phyloP scores from a whole-genome alignment of 2,329 filamentous ascomycete species.

The Aspergillus terreus region DNA sequence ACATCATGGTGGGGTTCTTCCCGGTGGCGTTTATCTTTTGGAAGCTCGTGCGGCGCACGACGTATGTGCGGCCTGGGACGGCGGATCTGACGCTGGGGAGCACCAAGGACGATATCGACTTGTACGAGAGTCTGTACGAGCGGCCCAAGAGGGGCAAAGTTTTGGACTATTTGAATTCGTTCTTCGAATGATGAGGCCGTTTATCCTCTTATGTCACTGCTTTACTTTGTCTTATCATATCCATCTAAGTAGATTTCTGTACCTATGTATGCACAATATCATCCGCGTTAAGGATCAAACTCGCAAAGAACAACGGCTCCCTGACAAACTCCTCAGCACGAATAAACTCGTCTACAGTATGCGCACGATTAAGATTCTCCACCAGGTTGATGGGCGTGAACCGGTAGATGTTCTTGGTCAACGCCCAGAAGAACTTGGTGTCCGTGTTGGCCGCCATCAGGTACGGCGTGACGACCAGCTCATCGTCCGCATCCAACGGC shows the following conservation, averaged over 20 bases:
- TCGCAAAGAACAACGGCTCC: slow-evolving; percentile 26
- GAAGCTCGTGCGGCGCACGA: slow-evolving; percentile 64
- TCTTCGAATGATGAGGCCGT: not conserved
- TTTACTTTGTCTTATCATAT: no score
- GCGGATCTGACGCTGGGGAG: slow-evolving; percentile 49
- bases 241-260: no score
- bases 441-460: slow-evolving; percentile 53
- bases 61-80: slow-evolving; percentile 50
- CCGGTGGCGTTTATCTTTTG: slow-evolving; percentile 62
- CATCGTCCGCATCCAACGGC: not conserved
- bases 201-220: not conserved
- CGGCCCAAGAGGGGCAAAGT: slow-evolving; percentile 2
- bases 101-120: slow-evolving; percentile 24
- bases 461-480: slow-evolving; percentile 48
- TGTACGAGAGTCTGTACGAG: slow-evolving; percentile 16
- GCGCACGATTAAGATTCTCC: slow-evolving; percentile 28
- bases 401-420: slow-evolving; percentile 46
- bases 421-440: slow-evolving; percentile 47
- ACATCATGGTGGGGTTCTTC: slow-evolving; percentile 63
- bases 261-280: slow-evolving; percentile 5
- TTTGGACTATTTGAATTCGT: slow-evolving; percentile 1
- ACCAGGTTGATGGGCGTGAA: slow-evolving; percentile 22
- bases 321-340: slow-evolving; percentile 22
- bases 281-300: slow-evolving; percentile 24
- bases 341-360: slow-evolving; percentile 37